These are phyloP conservation scores for Erythrophleum ivorense DNA, from an alignment of 331 rosid species.

Conservation along the genomic window DNA sequence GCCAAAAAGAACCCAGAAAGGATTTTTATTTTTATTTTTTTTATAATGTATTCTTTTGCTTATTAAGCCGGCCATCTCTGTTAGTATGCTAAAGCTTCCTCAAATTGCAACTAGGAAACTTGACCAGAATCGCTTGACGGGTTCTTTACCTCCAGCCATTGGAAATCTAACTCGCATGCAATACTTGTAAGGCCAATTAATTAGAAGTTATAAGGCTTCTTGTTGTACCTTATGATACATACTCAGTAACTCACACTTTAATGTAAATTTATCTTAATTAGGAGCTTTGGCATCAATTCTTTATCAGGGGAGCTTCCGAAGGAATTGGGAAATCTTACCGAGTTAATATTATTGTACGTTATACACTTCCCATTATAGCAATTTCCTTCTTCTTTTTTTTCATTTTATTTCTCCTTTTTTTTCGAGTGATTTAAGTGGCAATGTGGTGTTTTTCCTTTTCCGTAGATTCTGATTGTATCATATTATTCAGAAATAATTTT, in stretches of 20 bases:
- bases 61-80: neutral
- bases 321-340: slow-evolving; percentile 66
- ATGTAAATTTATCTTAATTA: slow-evolving; percentile 8
- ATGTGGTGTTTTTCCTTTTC: neutral
- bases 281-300: slow-evolving; percentile 61
- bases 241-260: slow-evolving; percentile 20
- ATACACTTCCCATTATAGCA: neutral
- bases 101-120: slow-evolving; percentile 51
- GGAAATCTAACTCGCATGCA: slow-evolving; percentile 64
- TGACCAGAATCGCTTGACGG: slow-evolving; percentile 62
- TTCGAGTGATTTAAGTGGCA: neutral
- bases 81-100: slow-evolving; percentile 20
- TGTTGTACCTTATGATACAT: neutral
- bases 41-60: neutral
- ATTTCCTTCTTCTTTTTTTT: neutral
- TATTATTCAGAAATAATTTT: neutral
- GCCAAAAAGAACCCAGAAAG: neutral
- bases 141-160: slow-evolving; percentile 65
- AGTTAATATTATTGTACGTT: slow-evolving; percentile 53
- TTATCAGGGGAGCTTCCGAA: slow-evolving; percentile 73
- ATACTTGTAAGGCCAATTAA: slow-evolving; percentile 55
- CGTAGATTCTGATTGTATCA: neutral
- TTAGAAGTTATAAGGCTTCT: neutral
- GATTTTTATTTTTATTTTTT: neutral
- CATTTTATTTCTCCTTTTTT: neutral